Evolutionary conservation across 202 grass and related monocot genomes (phyloP).

Genomic region (Carex arenaria): DNA sequence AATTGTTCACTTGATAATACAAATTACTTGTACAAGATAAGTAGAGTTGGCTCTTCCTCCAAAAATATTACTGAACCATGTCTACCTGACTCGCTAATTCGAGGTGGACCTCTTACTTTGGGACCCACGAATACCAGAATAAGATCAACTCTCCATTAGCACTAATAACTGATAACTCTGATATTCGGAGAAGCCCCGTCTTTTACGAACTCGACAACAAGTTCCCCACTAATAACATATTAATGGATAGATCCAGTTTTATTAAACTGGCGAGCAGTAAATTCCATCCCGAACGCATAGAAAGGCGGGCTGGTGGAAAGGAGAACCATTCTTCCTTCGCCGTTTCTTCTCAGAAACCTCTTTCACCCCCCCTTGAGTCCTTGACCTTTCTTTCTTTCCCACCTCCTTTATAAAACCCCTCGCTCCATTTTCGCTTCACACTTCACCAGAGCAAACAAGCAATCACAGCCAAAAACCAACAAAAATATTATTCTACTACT

Average conservation of each 20-base stretch:
- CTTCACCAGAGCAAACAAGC: neutral
- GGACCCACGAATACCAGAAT: neutral
- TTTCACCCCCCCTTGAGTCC: neutral
- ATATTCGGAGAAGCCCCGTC: neutral
- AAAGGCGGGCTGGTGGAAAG: constrained; percentile 18
- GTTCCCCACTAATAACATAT: neutral
- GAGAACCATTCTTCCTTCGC: constrained; percentile 2
- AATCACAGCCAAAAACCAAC: neutral
- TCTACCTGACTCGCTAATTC: neutral
- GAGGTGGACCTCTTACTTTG: neutral
- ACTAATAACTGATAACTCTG: neutral
- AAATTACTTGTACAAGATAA: too few relatives aligned
- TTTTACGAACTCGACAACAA: neutral
- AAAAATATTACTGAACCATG: neutral
- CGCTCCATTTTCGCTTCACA: neutral
- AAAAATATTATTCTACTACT: too few relatives aligned
- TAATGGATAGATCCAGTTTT: neutral
- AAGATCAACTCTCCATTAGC: neutral
- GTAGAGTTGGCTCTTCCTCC: too few relatives aligned
- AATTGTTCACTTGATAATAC: too few relatives aligned
- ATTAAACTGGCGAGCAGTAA: neutral
- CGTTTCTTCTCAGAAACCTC: constrained; percentile 27
- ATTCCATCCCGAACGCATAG: neutral
- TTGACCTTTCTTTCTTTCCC: neutral
- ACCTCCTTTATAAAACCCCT: constrained; percentile 6